These are phyloP conservation scores for Phytophthora gonapodyides DNA, from an alignment of 352 stramenopile species.

Conservation along the genomic window DNA sequence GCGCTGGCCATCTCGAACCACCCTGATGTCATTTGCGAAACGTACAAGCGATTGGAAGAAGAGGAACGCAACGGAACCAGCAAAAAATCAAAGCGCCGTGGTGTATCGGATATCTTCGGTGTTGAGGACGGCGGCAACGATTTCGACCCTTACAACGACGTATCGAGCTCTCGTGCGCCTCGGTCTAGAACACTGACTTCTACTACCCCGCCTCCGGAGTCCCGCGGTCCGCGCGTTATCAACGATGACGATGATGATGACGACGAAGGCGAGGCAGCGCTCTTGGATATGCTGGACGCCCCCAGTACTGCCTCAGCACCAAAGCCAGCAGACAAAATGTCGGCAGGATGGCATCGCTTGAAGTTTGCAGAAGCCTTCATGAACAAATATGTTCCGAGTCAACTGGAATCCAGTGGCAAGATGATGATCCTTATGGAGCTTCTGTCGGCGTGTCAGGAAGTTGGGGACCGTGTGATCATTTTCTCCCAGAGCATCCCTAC, in stretches of 20 bases:
- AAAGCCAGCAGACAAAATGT: slow-evolving; percentile 7
- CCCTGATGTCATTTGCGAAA: slow-evolving; percentile 79
- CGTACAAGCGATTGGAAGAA: slow-evolving; percentile 65
- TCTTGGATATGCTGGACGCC: slow-evolving; percentile 47
- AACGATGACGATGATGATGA: slow-evolving; percentile 27
- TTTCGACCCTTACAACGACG: slow-evolving; percentile 43
- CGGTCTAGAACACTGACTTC: background rate
- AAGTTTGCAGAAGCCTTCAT: slow-evolving; percentile 75
- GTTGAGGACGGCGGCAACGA: slow-evolving; percentile 65
- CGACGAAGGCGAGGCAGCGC: slow-evolving; percentile 49
- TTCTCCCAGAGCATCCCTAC: slow-evolving; percentile 92
- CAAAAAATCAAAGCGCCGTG: slow-evolving; percentile 34
- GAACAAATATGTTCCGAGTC: slow-evolving; percentile 51
- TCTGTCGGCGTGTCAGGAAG: slow-evolving; percentile 61
- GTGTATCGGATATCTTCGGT: slow-evolving; percentile 37
- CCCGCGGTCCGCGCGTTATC: slow-evolving; percentile 7
- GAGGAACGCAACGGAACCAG: slow-evolving; percentile 46
- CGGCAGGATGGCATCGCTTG: slow-evolving; percentile 51
- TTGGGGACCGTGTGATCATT: slow-evolving; percentile 86
- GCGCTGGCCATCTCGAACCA: slow-evolving; percentile 90
- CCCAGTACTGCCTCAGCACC: background rate
- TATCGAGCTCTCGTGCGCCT: slow-evolving; percentile 4
- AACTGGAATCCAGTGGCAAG: slow-evolving; percentile 80
- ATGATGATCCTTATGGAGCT: slow-evolving; percentile 89
- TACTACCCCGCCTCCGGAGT: background rate